These are phyloP conservation scores for Benincasa hispida DNA, from an alignment of 306 rosid genomes.

Conservation along the genomic window DNA sequence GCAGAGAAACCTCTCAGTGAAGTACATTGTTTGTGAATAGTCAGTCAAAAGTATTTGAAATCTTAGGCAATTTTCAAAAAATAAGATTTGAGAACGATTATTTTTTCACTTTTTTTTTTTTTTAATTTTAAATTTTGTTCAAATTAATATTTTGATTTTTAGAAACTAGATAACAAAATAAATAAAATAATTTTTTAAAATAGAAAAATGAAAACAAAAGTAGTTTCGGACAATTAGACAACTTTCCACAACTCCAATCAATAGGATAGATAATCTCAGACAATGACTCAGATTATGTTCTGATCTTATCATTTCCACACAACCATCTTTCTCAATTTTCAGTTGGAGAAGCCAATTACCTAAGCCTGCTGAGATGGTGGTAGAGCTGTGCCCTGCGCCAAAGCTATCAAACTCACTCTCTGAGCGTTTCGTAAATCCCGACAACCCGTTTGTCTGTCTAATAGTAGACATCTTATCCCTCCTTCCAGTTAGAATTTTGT, in stretches of 20 bases:
- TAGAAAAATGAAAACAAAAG: not conserved
- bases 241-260: not conserved
- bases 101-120: not conserved
- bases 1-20: not conserved
- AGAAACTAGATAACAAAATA: not conserved
- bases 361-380: conserved; percentile 97
- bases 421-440: conserved; percentile 82
- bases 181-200: not conserved
- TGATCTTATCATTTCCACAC: not conserved
- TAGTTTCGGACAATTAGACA: not conserved
- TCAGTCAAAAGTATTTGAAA: not conserved
- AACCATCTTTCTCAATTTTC: not conserved
- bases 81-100: not conserved
- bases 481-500: conserved; percentile 91
- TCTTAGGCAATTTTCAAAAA: not conserved
- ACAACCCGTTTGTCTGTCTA: conserved; percentile 80
- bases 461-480: conserved; percentile 79
- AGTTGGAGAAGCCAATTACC: conserved; percentile 38
- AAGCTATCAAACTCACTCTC: conserved; percentile 92
- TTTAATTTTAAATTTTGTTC: not conserved
- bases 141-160: not conserved
- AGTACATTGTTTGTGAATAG: not conserved
- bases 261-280: not conserved
- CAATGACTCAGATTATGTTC: not conserved
- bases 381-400: conserved; percentile 96